Conservation (phyloP, 768 basidiomycete species). For the Cystoderma amianthinum region DNA sequence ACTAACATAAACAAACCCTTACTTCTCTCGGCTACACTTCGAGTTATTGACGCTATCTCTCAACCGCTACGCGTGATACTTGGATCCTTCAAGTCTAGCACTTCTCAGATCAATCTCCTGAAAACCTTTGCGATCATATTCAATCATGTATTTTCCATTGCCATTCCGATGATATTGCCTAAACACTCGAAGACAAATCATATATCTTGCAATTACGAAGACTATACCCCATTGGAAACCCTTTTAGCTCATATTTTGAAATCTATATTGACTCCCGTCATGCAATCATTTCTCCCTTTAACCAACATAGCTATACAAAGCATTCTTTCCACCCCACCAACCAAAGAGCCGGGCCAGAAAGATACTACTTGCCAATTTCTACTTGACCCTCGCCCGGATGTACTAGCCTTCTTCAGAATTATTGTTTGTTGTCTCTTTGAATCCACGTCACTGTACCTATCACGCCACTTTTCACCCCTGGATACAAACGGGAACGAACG, state of each 20-base stretch:
- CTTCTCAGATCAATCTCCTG: conserved; percentile 12
- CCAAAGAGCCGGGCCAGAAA: neutral
- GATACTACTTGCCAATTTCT: too few relatives aligned
- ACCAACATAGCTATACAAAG: conserved; percentile 11
- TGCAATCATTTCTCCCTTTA: conserved; percentile 19
- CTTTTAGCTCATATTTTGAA: conserved; percentile 10
- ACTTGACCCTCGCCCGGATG: too few relatives aligned
- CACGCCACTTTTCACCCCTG: too few relatives aligned
- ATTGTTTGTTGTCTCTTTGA: neutral
- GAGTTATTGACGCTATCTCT: conserved; percentile 20
- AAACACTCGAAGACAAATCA: neutral
- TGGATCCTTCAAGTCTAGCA: neutral
- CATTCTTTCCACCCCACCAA: conserved; percentile 5
- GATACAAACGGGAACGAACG: too few relatives aligned
- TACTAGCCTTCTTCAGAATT: too few relatives aligned
- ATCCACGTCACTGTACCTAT: neutral
- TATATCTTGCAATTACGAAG: too few relatives aligned
- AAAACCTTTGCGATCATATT: conserved; percentile 10
- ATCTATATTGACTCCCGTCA: conserved; percentile 15
- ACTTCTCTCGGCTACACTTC: conserved; percentile 20
- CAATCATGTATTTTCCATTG: conserved; percentile 10
- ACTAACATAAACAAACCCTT: conserved; percentile 12
- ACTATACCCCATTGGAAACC: conserved; percentile 7
- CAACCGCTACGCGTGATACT: conserved; percentile 8
- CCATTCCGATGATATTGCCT: conserved; percentile 8